Conservation (phyloP, 768 basidiomycete genomes). For the Phlebiopsis gigantea region DNA sequence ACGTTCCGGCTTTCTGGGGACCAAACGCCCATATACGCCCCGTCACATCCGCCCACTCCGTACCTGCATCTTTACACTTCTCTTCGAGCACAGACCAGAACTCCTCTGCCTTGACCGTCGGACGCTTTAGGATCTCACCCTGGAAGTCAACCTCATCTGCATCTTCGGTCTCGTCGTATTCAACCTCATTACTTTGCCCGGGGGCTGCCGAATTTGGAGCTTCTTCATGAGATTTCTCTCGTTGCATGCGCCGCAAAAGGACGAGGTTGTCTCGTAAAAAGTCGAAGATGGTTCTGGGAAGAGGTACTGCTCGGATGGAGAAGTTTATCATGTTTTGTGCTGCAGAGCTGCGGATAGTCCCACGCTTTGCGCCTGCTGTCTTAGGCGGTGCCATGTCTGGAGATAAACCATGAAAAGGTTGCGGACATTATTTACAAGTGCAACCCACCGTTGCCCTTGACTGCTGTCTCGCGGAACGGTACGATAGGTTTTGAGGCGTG, state of each 20-base stretch:
- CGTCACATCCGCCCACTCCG: conserved; percentile 71
- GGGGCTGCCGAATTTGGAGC: background rate
- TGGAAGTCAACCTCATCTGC: conserved; percentile 38
- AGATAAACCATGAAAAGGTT: background rate
- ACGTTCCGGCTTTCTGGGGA: conserved; percentile 80
- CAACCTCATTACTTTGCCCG: conserved; percentile 7
- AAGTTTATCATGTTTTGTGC: conserved; percentile 72
- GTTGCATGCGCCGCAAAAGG: conserved; percentile 57
- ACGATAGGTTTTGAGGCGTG: conserved; percentile 95
- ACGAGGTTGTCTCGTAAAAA: conserved; percentile 74
- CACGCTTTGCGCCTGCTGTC: conserved; percentile 61
- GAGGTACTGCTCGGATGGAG: conserved; percentile 74
- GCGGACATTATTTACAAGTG: background rate
- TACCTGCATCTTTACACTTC: conserved; percentile 59
- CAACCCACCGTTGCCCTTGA: conserved; percentile 63
- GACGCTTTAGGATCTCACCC: conserved; percentile 55
- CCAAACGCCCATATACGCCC: conserved; percentile 90
- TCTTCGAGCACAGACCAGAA: conserved; percentile 74
- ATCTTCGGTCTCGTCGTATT: conserved; percentile 22
- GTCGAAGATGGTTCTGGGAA: conserved; percentile 64
- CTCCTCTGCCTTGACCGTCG: conserved; percentile 63
- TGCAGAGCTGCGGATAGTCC: conserved; percentile 69
- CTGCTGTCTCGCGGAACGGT: conserved; percentile 93
- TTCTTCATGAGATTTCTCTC: conserved; percentile 26
- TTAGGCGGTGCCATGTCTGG: conserved; percentile 88